A percentile compares a stretch with the other conserved stretches of the same genome.
Conservation (phyloP, 2,329 filamentous ascomycete genomes). For the Cytospora mali region DNA sequence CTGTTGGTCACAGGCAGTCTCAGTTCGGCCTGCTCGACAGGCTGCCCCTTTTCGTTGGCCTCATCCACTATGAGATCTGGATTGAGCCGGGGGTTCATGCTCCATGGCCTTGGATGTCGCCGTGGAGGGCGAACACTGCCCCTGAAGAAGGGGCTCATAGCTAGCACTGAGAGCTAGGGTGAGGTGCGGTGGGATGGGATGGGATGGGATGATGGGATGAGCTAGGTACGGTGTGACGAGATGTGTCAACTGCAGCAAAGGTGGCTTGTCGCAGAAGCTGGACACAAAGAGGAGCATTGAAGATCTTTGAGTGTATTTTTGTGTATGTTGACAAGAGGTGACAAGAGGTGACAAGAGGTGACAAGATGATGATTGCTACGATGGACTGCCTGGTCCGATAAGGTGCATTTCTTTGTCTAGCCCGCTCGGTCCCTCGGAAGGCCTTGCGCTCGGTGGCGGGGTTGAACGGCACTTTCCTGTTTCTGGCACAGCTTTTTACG, state of each 20-base stretch:
- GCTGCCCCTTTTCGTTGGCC: constrained; percentile 11
- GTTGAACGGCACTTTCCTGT: background rate
- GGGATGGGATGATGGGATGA: too few relatives aligned
- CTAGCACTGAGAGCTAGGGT: background rate
- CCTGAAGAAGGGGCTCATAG: constrained; percentile 28
- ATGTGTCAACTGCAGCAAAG: background rate
- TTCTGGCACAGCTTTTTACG: background rate
- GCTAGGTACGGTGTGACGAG: background rate
- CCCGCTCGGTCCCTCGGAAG: background rate
- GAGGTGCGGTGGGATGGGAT: background rate
- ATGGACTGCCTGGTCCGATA: background rate
- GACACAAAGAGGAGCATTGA: background rate
- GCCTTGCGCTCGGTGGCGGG: background rate
- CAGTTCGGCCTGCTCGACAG: constrained; percentile 12
- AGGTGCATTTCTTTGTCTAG: background rate
- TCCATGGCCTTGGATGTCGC: constrained; percentile 25
- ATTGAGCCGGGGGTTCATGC: constrained; percentile 26
- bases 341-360: background rate
- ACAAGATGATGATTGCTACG: background rate
- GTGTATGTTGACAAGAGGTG: background rate
- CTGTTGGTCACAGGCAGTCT: constrained; percentile 27
- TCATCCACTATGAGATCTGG: constrained; percentile 19
- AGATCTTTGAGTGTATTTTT: too few relatives aligned
- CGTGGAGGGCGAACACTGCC: constrained; percentile 24
- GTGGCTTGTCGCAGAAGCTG: background rate